Base-by-base conservation (phyloP, 139 green algal species). In the Chlorella sorokiniana region DNA sequence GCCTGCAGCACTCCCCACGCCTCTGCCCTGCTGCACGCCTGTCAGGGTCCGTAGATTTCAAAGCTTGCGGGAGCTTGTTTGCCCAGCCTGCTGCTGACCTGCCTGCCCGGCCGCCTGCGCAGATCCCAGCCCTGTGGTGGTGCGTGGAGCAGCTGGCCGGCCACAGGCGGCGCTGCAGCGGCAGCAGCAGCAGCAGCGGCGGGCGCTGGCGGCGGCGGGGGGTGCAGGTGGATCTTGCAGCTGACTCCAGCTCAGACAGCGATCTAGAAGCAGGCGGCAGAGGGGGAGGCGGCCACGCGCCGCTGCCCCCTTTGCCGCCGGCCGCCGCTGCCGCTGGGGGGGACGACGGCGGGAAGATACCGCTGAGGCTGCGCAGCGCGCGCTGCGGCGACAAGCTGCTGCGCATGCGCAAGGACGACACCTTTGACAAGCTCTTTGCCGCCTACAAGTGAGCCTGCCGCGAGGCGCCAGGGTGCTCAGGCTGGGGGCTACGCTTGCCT, bases 391-490 rank as follows among this genome's bases (percentile, higher is more conserved):
- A 73, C 6, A 69, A 81, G 56, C 27, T 35, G n/a, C 37, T 86
- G 48, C 71, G 76, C 29, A 86, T 86, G 69, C 27, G 44, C 31
- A 82, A 35, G 31, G n/a, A 48, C 7, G 68, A 79, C 41, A 33
- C 82, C 44, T 84, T 86, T 45, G 76, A 67, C 67, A 83, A 80
- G 40, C 44, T 86, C 29, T 86, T 86, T 79, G 82, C 59, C 9
- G 35, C 29, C 31, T 86, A 81, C 45, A 79, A 76, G 56, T 70
- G 83, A 78, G 45, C 42, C n/a, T n/a, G n/a, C n/a, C n/a, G n/a
- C n/a, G n/a, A n/a, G 69, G 44, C 40, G 4, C 38, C n/a, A 23
- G n/a, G 31, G 6, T 40, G 20, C 62, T 10, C 25, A 5, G 22
- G 1, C 25, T 54, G 38, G 1, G 6, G 4, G 40, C 38, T 40